Base-by-base conservation (phyloP, 345 rosid genomes). In the Nasturtium officinale region DNA sequence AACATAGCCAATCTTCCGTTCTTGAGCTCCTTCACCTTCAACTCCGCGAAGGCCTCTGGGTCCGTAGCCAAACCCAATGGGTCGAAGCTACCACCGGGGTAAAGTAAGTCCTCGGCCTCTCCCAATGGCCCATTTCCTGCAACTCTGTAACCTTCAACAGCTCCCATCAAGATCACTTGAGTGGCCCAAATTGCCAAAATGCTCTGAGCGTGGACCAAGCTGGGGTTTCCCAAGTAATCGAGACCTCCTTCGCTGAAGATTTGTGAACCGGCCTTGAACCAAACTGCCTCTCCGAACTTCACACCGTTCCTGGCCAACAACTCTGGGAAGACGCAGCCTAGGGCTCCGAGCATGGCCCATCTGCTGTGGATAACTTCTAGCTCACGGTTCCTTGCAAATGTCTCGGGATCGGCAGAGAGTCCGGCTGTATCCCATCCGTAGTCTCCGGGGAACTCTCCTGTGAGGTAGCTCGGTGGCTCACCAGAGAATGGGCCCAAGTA, bases 191-290 rank as follows among this genome's bases (percentile, higher is more conserved):
- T 91, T 9, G 97, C 95, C 74, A 89, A 62, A 63, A 91, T 86
- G 85, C 95, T 90, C 30, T 86, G 90, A 4, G 97, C 95, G 12
- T 87, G 95, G 57, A 89, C 74, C 85, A 90, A 71, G 86, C 87
- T 86, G 0, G 96, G 92, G 87, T 90, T 90, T 3, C 97, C 92
- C 76, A 87, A 75, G 89, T 88, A 88, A 74, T 90, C 91, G 1
- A 90, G 88, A 0, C 96, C 96, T 38, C 94, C 96, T 47, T 83
- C 87, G 73, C 91, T 88, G 82, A 88, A 90, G 83, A 88, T 90
- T 56, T 90, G 91, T 0, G 97, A 78, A 1, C 95, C 92, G 0
- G 97, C 95, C 85, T 90, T 88, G 89, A 90, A 90, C 94, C 94
- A 90, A 3, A 90, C 88, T 0, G 94, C 94, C 77, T 90, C 94